Conservation (phyloP, 257 asterid species). For the Fraxinus quadrangulata region DNA sequence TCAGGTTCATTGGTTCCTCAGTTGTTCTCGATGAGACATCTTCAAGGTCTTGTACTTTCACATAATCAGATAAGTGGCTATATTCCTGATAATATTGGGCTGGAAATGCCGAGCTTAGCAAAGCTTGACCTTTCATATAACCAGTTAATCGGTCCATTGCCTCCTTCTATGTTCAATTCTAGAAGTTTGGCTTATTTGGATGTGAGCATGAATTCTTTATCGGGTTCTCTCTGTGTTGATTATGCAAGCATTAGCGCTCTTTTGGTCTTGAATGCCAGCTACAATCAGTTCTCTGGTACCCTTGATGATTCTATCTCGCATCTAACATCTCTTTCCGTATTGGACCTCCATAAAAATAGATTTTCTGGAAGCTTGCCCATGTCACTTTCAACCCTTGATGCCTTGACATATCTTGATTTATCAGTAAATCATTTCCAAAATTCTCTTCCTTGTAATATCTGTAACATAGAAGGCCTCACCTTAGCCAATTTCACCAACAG, state of each 20-base stretch:
- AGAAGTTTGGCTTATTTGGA: conserved; percentile 62
- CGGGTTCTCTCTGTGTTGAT: conserved; percentile 43
- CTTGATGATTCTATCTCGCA: conserved; percentile 52
- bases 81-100: conserved; percentile 47
- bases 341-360: conserved; percentile 69
- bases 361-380: conserved; percentile 53
- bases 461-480: conserved; percentile 56
- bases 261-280: conserved; percentile 62
- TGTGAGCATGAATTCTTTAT: conserved; percentile 58
- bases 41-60: conserved; percentile 77
- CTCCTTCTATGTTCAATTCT: conserved; percentile 48
- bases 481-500: conserved; percentile 65
- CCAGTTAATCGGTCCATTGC: conserved; percentile 54
- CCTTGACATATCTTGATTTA: conserved; percentile 72
- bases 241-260: conserved; percentile 42
- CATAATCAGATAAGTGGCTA: conserved; percentile 57
- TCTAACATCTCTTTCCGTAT: conserved; percentile 52
- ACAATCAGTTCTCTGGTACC: conserved; percentile 49
- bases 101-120: conserved; percentile 39
- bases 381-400: conserved; percentile 55
- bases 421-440: conserved; percentile 60
- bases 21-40: conserved; percentile 41
- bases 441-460: conserved; percentile 64
- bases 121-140: conserved; percentile 69
- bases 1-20: conserved; percentile 47